Percentiles rank a stretch among this genome's conserved stretches.
phyloP scores from a whole-genome alignment of 805 yeast genomes.

The Saturnispora bothae region DNA sequence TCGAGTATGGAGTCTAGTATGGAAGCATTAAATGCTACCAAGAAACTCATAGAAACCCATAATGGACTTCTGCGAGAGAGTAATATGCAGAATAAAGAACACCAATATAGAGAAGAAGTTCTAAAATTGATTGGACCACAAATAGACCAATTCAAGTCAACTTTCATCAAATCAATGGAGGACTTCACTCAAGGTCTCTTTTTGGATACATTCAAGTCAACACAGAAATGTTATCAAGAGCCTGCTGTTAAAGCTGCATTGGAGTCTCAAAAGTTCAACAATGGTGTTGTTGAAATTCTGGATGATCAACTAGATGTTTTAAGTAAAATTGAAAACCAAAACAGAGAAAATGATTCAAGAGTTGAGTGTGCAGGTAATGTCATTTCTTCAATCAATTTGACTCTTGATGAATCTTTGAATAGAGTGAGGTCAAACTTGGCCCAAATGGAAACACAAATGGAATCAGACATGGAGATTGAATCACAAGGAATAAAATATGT shows the following conservation, averaged over 20 bases:
- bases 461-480: no score
- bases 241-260: constrained; percentile 1
- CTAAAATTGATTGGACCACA: not conserved
- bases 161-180: not conserved
- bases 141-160: not conserved
- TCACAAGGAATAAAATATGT: no score
- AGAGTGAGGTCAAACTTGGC: no score
- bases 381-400: no score
- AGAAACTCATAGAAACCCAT: not conserved
- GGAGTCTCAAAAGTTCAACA: constrained; percentile 4
- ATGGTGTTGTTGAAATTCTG: not conserved
- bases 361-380: no score
- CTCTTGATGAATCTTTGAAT: no score
- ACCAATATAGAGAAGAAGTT: not conserved
- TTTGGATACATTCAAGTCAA: constrained; percentile 1
- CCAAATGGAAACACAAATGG: no score
- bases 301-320: not conserved
- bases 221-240: constrained; percentile 2
- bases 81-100: constrained; percentile 1
- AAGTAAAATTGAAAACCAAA: not conserved
- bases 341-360: not conserved
- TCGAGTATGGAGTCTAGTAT: not conserved
- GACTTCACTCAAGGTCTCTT: not conserved
- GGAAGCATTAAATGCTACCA: not conserved
- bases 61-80: not conserved